Conservation (phyloP, 371 early-diverging fungal species). For the Smittium culicis region DNA sequence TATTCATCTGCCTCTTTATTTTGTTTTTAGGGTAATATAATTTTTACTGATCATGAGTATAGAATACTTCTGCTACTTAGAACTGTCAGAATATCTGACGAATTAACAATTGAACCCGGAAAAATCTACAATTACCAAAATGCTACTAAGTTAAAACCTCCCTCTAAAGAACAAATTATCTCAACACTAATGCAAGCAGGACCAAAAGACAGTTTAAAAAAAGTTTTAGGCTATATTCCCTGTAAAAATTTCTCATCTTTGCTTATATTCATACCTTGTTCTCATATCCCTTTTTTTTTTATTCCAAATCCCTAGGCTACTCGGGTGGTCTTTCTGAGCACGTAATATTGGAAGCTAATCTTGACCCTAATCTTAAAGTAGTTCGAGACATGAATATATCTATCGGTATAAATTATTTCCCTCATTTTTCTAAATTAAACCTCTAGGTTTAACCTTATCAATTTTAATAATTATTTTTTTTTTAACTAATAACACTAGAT, state of each 20-base stretch:
- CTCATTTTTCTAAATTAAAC: too few relatives aligned
- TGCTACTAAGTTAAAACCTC: slow-evolving; percentile 41
- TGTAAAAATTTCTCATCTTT: not conserved
- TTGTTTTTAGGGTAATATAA: slow-evolving; percentile 62
- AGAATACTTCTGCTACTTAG: slow-evolving; percentile 72
- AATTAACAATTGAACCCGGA: not conserved
- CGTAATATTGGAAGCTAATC: slow-evolving; percentile 49
- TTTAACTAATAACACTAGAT: too few relatives aligned
- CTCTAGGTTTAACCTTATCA: too few relatives aligned
- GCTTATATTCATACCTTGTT: not conserved
- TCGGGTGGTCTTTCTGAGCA: slow-evolving; percentile 86
- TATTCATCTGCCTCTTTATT: not conserved
- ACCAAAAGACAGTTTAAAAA: slow-evolving; percentile 61
- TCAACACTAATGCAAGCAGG: slow-evolving; percentile 40
- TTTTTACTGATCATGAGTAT: slow-evolving; percentile 81
- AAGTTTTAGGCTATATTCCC: slow-evolving; percentile 38
- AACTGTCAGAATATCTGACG: slow-evolving; percentile 43
- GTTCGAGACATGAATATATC: slow-evolving; percentile 22
- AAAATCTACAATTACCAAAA: not conserved
- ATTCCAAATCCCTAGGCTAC: slow-evolving; percentile 43
- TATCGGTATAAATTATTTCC: too few relatives aligned
- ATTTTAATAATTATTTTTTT: too few relatives aligned
- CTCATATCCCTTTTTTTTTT: not conserved
- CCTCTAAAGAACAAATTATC: slow-evolving; percentile 41
- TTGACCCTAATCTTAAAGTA: slow-evolving; percentile 46